Evolutionary conservation across 768 basidiomycete genomes (phyloP).

Genomic region (Arthromyces matolae): DNA sequence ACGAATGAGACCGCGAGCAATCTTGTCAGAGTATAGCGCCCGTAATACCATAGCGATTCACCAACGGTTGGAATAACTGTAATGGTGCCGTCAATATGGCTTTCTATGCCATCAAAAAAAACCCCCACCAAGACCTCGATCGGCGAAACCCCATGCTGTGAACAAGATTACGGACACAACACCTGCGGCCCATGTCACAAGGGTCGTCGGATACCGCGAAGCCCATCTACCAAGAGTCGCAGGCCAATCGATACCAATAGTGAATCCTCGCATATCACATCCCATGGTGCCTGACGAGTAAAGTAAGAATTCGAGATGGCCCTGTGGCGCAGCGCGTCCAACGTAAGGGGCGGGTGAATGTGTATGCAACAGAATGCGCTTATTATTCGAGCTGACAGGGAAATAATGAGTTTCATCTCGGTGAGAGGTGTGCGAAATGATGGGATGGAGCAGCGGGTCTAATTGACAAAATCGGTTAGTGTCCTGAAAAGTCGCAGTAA

Average conservation of each 20-base stretch:
- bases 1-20: slow-evolving; percentile 42
- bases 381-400: slow-evolving; percentile 38
- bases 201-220: slow-evolving; percentile 68
- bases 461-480: slow-evolving; percentile 10
- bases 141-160: slow-evolving; percentile 42
- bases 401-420: slow-evolving; percentile 66
- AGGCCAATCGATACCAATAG: slow-evolving; percentile 65
- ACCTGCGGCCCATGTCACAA: slow-evolving; percentile 73
- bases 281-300: slow-evolving; percentile 49
- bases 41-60: slow-evolving; percentile 48
- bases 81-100: not conserved
- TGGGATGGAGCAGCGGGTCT: slow-evolving; percentile 58
- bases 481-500: slow-evolving; percentile 3
- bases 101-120: not conserved
- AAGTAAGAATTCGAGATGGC: slow-evolving; percentile 52
- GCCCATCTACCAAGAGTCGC: slow-evolving; percentile 68
- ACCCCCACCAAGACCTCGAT: slow-evolving; percentile 24
- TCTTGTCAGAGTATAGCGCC: slow-evolving; percentile 32
- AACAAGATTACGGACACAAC: slow-evolving; percentile 59
- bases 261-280: slow-evolving; percentile 46
- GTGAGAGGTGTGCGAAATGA: slow-evolving; percentile 62
- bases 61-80: slow-evolving; percentile 46
- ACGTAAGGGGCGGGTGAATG: slow-evolving; percentile 69
- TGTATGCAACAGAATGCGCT: slow-evolving; percentile 57
- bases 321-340: slow-evolving; percentile 29